Evolutionary conservation across 129 eudicot genomes (phyloP), one percentile per base, ranked within the genome.

Genomic region (Daucus carota): DNA sequence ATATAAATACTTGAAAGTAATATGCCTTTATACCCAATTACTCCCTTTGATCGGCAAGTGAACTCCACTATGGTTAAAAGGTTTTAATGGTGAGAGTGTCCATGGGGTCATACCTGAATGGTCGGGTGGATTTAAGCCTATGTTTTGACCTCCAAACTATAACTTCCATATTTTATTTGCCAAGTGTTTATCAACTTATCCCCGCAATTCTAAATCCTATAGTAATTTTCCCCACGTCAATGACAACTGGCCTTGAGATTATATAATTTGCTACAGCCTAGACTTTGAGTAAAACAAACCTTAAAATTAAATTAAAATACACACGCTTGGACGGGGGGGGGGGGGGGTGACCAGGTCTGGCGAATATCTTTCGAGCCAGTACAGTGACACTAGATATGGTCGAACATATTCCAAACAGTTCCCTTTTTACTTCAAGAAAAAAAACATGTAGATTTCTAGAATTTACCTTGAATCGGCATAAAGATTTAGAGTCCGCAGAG

Each of bases 381-480:
- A 12, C 1, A 20, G 2, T 50, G 2, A 6, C 10, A n/a, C 26
- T 20, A 48, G 59, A 50, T 50, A 20, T 24, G 26, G 26, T 26
- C 24, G 65, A n/a, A 29, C 20, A 62, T 62, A 17, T 38, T 26
- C n/a, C 40, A 26, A 5, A 43, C 43, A 31, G 17, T 42, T 1
- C 34, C 17, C 26, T 26, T 43, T n/a, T 36, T 7, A 73, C 50
- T 73, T 6, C n/a, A 29, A 32, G 5, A 2, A 47, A 13, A 12
- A 0, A 38, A 75, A 20, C 6, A 33, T 54, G 63, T 18, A 54
- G 24, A 44, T 6, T 6, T 43, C 29, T 32, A 42, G 11, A 52
- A n/a, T n/a, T 31, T 89, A 94, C 98, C 98, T 83, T 63, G 98
- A 91, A 81, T 91, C 89, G 40, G 98, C 97, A 62, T 94, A 94